phyloP scores from a whole-genome alignment of 2,329 filamentous ascomycete species.

The Colletotrichum sp. region DNA sequence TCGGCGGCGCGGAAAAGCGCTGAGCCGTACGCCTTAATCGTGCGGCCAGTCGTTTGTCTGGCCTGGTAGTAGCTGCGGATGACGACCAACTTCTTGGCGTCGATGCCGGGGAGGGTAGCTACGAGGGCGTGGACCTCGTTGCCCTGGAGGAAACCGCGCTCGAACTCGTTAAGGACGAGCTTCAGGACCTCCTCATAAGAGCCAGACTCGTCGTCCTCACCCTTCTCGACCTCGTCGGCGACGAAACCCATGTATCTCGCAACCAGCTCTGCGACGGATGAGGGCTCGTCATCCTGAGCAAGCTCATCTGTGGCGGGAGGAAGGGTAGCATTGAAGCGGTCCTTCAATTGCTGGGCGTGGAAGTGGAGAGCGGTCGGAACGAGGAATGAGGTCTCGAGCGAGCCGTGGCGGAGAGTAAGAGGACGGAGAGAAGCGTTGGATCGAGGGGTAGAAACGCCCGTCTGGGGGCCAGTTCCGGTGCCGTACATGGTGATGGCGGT shows the following conservation, averaged over 20 bases:
- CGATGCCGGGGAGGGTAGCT: slow-evolving; percentile 85
- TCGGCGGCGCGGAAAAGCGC: slow-evolving; percentile 88
- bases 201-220: slow-evolving; percentile 86
- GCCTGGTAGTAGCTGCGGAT: slow-evolving; percentile 92
- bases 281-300: slow-evolving; percentile 98
- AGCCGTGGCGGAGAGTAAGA: slow-evolving; percentile 88
- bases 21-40: slow-evolving; percentile 92
- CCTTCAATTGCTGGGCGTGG: slow-evolving; percentile 92
- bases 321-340: slow-evolving; percentile 83
- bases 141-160: slow-evolving; percentile 90
- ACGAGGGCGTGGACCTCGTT: slow-evolving; percentile 96
- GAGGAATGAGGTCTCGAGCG: slow-evolving; percentile 94
- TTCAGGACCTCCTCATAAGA: slow-evolving; percentile 94
- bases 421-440: slow-evolving; percentile 92
- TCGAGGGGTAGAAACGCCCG: slow-evolving; percentile 95
- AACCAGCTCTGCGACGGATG: slow-evolving; percentile 89
- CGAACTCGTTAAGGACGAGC: slow-evolving; percentile 92
- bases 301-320: slow-evolving; percentile 95
- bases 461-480: slow-evolving; percentile 82
- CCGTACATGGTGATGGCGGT: slow-evolving; percentile 75
- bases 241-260: slow-evolving; percentile 93
- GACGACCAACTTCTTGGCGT: slow-evolving; percentile 88
- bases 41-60: slow-evolving; percentile 80
- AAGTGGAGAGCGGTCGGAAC: slow-evolving; percentile 96
- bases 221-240: slow-evolving; percentile 86